These are phyloP conservation scores for Pichia sp. DNA, from an alignment of 1,139 yeast genomes.

Conservation along the genomic window DNA sequence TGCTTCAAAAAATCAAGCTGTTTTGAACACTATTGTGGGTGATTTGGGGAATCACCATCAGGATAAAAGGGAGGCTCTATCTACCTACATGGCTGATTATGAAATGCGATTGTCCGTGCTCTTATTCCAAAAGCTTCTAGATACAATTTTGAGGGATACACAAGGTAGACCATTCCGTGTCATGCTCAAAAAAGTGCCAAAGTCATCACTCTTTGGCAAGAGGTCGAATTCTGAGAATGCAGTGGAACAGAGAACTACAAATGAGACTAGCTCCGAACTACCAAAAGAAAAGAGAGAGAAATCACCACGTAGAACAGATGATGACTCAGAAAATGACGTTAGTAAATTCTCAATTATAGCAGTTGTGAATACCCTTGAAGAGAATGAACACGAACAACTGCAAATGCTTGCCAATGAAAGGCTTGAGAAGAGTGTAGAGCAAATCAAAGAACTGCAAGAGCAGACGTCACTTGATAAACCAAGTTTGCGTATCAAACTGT, in stretches of 20 bases:
- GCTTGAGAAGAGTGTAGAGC: conserved; percentile 5
- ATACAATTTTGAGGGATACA: conserved; percentile 29
- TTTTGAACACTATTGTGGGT: conserved; percentile 16
- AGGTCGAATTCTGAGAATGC: background rate
- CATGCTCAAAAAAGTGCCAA: conserved; percentile 11
- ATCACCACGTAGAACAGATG: conserved; percentile 27
- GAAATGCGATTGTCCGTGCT: conserved; percentile 64
- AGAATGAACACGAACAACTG: conserved; percentile 7
- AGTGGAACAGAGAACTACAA: background rate
- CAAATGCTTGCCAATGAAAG: conserved; percentile 14
- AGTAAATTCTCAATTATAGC: conserved; percentile 5
- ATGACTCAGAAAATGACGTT: background rate
- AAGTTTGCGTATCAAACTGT: conserved; percentile 14
- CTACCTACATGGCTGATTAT: conserved; percentile 55
- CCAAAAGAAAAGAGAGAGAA: background rate
- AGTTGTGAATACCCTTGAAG: conserved; percentile 12
- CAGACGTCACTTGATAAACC: conserved; percentile 3
- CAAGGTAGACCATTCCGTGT: conserved; percentile 24
- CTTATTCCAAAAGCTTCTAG: conserved; percentile 49
- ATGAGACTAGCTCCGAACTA: conserved; percentile 13
- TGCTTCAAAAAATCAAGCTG: conserved; percentile 4
- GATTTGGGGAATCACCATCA: conserved; percentile 25
- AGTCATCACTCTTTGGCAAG: background rate
- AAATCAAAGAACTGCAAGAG: conserved; percentile 1
- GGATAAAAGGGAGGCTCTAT: conserved; percentile 26